These are phyloP conservation scores for Vararia minispora DNA, from an alignment of 768 basidiomycete species.

Conservation along the genomic window DNA sequence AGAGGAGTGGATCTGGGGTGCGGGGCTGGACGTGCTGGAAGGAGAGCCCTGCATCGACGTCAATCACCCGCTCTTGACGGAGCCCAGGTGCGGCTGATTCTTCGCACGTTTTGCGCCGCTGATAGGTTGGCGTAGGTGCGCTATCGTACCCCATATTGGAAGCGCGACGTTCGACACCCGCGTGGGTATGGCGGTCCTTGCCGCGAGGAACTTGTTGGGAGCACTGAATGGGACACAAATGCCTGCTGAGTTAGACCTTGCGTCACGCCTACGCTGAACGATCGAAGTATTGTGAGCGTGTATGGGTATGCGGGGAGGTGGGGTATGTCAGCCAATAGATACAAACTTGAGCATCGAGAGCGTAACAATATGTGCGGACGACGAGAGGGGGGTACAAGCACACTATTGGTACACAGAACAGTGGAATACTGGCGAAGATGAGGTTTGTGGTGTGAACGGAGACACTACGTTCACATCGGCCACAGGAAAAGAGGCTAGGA, in stretches of 20 bases:
- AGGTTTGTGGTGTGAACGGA: too few relatives aligned
- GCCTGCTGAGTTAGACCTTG: constrained; percentile 37
- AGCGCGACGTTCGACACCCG: constrained; percentile 85
- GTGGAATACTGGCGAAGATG: too few relatives aligned
- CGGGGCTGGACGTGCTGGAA: constrained; percentile 89
- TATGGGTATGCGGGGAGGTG: too few relatives aligned
- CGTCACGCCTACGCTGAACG: constrained; percentile 1
- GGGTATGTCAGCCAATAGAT: too few relatives aligned
- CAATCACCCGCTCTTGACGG: constrained; percentile 73
- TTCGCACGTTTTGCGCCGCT: too few relatives aligned
- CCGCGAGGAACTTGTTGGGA: constrained; percentile 56
- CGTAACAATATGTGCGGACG: too few relatives aligned
- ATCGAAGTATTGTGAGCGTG: too few relatives aligned
- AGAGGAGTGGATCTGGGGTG: constrained; percentile 79
- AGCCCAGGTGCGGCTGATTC: constrained; percentile 58
- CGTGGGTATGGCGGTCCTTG: constrained; percentile 68
- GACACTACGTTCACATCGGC: too few relatives aligned
- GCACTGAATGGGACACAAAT: constrained; percentile 41
- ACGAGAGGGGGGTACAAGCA: too few relatives aligned
- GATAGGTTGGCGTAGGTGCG: constrained; percentile 60
- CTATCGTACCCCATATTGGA: constrained; percentile 84
- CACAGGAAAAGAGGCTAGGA: too few relatives aligned
- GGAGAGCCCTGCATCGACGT: constrained; percentile 70
- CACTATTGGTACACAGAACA: too few relatives aligned
- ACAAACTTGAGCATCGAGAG: too few relatives aligned